Evolutionary conservation across 2,329 filamentous ascomycete genomes (phyloP).

Genomic region (Curvularia spicifera): DNA sequence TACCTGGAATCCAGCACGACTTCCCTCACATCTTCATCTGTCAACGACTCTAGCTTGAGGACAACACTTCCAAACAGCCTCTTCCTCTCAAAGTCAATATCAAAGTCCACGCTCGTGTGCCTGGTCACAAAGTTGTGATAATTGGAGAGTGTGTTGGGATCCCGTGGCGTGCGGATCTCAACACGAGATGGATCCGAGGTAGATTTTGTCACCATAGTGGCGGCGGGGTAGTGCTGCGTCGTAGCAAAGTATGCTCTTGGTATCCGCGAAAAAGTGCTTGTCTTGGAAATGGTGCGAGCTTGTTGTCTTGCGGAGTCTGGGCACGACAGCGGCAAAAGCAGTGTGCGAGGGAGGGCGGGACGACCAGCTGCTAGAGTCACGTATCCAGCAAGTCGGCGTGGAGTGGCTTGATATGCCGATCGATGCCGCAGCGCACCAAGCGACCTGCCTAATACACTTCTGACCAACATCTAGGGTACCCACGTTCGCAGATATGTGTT

Average conservation of each 20-base stretch:
- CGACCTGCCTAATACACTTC: slow-evolving; percentile 22
- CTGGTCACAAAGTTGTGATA: slow-evolving; percentile 85
- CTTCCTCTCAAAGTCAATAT: slow-evolving; percentile 83
- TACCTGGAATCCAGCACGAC: slow-evolving; percentile 84
- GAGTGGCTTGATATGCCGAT: slow-evolving; percentile 23
- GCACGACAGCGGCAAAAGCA: background rate
- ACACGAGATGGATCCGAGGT: slow-evolving; percentile 44
- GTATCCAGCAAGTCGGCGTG: slow-evolving; percentile 20
- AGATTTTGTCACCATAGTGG: slow-evolving; percentile 47
- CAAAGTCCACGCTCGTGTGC: slow-evolving; percentile 82
- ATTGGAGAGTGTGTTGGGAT: slow-evolving; percentile 91
- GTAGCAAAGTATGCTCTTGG: slow-evolving; percentile 13
- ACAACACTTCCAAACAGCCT: slow-evolving; percentile 77
- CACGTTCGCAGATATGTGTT: slow-evolving; percentile 1
- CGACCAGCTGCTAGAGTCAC: slow-evolving; percentile 14
- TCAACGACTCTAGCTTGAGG: slow-evolving; percentile 78
- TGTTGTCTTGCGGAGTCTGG: background rate
- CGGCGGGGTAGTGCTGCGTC: slow-evolving; percentile 37
- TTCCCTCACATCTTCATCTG: slow-evolving; percentile 73
- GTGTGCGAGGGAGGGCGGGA: slow-evolving; percentile 1
- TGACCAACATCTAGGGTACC: slow-evolving; percentile 11
- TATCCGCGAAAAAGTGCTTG: background rate
- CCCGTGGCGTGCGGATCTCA: slow-evolving; percentile 61
- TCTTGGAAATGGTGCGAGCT: background rate
- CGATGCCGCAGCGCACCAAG: slow-evolving; percentile 18